Conservation (phyloP, 805 yeast genomes). For the Kodamaea neixiangensis region DNA sequence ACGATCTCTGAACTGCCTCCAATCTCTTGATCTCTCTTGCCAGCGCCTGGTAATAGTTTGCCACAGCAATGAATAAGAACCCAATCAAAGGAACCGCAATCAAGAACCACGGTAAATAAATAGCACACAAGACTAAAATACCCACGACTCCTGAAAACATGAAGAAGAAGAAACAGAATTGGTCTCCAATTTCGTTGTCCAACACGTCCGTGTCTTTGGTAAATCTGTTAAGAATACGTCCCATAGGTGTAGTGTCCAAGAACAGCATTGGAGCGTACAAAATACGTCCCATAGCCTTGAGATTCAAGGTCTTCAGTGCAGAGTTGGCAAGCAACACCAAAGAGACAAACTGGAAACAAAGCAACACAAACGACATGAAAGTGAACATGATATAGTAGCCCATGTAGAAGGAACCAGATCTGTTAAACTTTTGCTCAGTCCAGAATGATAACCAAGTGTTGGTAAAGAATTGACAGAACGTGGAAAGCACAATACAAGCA, state of each 20-base stretch:
- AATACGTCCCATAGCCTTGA: constrained; percentile 58
- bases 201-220: constrained; percentile 84
- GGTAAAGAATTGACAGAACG: constrained; percentile 57
- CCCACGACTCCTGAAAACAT: constrained; percentile 59
- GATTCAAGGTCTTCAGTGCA: constrained; percentile 59
- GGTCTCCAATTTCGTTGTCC: constrained; percentile 77
- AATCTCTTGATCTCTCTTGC: constrained; percentile 75
- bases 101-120: constrained; percentile 75
- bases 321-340: constrained; percentile 45
- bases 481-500: constrained; percentile 32
- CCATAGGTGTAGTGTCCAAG: constrained; percentile 85
- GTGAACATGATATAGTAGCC: constrained; percentile 70
- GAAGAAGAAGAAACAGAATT: constrained; percentile 58
- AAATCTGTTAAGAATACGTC: constrained; percentile 80
- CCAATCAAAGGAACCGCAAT: constrained; percentile 59
- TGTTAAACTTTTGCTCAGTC: constrained; percentile 57
- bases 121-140: constrained; percentile 60
- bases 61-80: constrained; percentile 42
- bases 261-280: constrained; percentile 80
- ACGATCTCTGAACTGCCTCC: constrained; percentile 70
- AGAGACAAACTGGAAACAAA: constrained; percentile 43
- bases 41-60: constrained; percentile 65
- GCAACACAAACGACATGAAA: constrained; percentile 46
- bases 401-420: constrained; percentile 60
- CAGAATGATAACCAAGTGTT: constrained; percentile 85